phyloP scores from a whole-genome alignment of 768 basidiomycete species.

The Epithele typhae region DNA sequence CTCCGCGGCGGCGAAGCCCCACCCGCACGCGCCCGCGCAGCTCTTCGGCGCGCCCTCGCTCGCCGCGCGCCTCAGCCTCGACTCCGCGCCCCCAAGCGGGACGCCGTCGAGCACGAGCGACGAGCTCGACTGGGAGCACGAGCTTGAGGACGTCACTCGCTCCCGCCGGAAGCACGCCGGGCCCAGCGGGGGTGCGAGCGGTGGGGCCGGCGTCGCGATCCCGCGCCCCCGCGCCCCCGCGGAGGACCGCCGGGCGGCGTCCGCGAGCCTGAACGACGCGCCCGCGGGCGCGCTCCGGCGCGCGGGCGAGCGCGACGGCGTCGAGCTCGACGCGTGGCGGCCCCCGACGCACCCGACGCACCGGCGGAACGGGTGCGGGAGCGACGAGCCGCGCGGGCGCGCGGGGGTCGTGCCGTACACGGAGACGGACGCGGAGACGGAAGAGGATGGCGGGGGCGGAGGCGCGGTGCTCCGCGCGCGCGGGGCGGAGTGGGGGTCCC shows the following conservation, averaged over 20 bases:
- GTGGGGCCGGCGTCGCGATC: neutral
- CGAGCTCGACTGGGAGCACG: conserved; percentile 25
- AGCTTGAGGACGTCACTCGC: conserved; percentile 22
- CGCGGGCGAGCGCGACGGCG: conserved; percentile 8
- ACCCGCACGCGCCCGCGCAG: conserved; percentile 11
- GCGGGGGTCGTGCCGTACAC: conserved; percentile 4
- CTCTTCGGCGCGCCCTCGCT: conserved; percentile 12
- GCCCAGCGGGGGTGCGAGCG: too few species aligned
- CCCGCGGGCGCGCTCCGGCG: neutral
- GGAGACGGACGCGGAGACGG: neutral
- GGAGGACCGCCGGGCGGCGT: neutral
- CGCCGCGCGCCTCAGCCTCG: conserved; percentile 20
- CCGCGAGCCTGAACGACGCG: conserved; percentile 1
- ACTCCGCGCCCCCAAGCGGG: conserved; percentile 21
- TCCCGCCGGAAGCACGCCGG: neutral
- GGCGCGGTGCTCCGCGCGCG: too few species aligned
- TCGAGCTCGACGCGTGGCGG: conserved; percentile 6
- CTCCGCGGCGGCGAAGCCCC: conserved; percentile 1
- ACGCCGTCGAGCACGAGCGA: conserved; percentile 22
- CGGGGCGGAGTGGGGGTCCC: conserved; percentile 1
- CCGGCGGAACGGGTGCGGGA: conserved; percentile 3
- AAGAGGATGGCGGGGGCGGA: too few species aligned
- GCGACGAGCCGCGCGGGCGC: neutral
- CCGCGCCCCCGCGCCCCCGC: neutral
- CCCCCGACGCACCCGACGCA: neutral